Base-by-base conservation (phyloP, 805 yeast species). In the Ogataea allantospora region DNA sequence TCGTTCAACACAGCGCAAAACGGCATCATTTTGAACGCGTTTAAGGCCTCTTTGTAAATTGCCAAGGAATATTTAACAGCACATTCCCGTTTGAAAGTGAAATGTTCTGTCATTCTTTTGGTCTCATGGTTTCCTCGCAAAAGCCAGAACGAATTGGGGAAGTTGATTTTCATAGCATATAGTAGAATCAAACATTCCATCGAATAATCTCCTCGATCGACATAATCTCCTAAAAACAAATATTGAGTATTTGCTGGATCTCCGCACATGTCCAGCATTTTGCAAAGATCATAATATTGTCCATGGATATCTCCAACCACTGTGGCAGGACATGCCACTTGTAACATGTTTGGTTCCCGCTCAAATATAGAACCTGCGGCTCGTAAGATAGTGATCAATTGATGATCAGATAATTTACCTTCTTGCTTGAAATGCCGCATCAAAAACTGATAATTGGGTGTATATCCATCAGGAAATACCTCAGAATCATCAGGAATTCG, bases 221-320 rank as follows among this genome's bases (percentile, higher is more conserved):
- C 98, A 57, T 91, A 89, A 63, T 91, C 98, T 6, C 98, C 98
- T 39, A 91, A 66, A 55, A 91, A 91, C 39, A 91, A 65, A 59
- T 88, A 91, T 16, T 83, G 73, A 1, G 95, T 86, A 10, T 54
- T 62, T 11, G 65, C 69, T 9, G 97, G 96, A 53, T 83, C 81
- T 3, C 98, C 98, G 28, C 96, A 96, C 32, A 88, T 88, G 55
- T 88, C 96, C 52, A 91, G 83, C 43, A 91, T 66, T 62, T 88
- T 88, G 75, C 89, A 71, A 50, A 93, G 68, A 63, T 93, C 99
- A 58, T 75, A 88, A 62, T 76, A 91, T 60, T 93, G 98, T n/a
- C 99, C 99, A 62, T 91, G 98, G 11, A 91, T 77, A 61, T 91
- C 98, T 35, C 99, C 99, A 63, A 96, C 88, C 3, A 93, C 89